Conservation (phyloP, 192 early-diverging fungal genomes). For the Jimgerdemannia flammicorona region DNA sequence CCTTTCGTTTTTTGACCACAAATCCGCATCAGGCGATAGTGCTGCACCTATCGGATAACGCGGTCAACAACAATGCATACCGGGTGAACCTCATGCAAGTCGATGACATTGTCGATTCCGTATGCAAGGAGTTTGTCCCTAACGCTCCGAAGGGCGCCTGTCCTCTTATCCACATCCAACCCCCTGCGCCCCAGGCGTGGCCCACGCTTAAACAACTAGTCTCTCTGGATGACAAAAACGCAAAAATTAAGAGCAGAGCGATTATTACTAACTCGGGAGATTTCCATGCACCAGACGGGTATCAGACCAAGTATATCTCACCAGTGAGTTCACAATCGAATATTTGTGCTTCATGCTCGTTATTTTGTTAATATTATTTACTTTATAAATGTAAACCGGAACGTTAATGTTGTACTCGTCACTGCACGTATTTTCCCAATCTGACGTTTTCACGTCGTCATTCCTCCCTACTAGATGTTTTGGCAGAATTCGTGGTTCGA, state of each 20-base stretch:
- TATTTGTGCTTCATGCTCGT: no score
- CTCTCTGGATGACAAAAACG: background rate
- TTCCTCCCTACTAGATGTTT: background rate
- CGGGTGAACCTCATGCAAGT: conserved; percentile 5
- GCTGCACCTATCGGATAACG: conserved; percentile 15
- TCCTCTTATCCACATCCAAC: conserved; percentile 21
- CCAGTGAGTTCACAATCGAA: background rate
- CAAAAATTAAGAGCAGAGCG: background rate
- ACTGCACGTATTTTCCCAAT: background rate
- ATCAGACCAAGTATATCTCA: background rate
- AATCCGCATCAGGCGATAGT: conserved; percentile 5
- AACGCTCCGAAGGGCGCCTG: conserved; percentile 5
- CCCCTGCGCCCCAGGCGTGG: background rate
- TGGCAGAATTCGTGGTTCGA: background rate
- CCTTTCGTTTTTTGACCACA: conserved; percentile 11
- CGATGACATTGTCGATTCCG: background rate
- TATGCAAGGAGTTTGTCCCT: conserved; percentile 1
- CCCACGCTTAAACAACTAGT: conserved; percentile 24
- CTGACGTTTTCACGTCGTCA: background rate
- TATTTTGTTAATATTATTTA: no score
- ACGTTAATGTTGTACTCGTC: background rate
- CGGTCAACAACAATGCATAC: background rate
- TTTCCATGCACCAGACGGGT: background rate
- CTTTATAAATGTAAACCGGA: no score
- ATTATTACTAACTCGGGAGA: background rate